Evolutionary conservation across 2,329 filamentous ascomycete genomes (phyloP), one percentile per base, ranked within the genome.

Genomic region (Diaporthe aspalathi): DNA sequence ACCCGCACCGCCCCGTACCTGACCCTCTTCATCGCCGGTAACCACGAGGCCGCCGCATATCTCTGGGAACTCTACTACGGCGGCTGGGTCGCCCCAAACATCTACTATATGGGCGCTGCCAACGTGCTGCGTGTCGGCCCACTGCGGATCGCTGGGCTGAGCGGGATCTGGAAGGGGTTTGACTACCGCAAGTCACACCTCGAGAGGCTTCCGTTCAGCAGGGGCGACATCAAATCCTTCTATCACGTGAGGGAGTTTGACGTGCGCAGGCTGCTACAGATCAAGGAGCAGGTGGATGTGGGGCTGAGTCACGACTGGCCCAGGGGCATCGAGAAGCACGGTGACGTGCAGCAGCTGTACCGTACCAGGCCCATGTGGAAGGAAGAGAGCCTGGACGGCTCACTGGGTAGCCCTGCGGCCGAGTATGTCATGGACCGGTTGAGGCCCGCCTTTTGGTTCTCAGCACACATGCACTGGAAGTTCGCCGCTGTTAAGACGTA

Each of bases 241-340:
- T 98, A 98, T 78, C 95, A 98, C 79, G 90, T 97, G 27, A 88
- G 96, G 54, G 95, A 98, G 81, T 82, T 97, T 16, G 96, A 99
- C 79, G 89, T 94, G n/a, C 91, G 95, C 77, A 98, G 98, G 81
- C 83, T 99, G 43, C 85, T 98, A 49, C 91, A 95, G 77, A 78
- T 98, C 40, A 88, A 90, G n/a, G 93, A 93, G 22, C 95, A 97
- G 78, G 91, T 98, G 47, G 96, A 99, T 75, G 84, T 99, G 54
- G 94, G 95, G 3, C 82, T 99, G 67, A 98, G 95, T 76, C 96
- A 99, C 79, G 96, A 99, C 83, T 99, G 96, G 96, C 96, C 96
- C 0, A 89, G 91, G 63, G 91, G 88, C 0, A 89, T 98, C 68
- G 96, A 97, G 82, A 90, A 89, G 79, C 88, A 90, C 74, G 96